Evolutionary conservation across 1,139 yeast genomes (phyloP), one percentile per base, ranked within the genome.

Genomic region (Taiozyma onychis): DNA sequence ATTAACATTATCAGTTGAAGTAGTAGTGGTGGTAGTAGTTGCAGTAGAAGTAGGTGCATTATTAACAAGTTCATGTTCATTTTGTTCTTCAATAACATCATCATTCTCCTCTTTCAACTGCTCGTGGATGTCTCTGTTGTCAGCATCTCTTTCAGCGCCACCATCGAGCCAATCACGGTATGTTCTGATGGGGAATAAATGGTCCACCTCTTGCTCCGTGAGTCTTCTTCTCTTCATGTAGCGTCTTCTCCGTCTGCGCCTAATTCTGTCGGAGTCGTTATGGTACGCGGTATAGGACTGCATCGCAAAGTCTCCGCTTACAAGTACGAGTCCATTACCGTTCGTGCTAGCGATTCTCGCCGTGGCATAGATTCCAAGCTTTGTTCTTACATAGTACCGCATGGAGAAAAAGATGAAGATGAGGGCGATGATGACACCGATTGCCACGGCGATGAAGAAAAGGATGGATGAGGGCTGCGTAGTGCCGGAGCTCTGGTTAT

Each of bases 101-200:
- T 62, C 64, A 35, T 46, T 50, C 52, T 60, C 65, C 48, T 62
- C 62, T 48, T 61, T 62, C 47, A 62, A 47, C 47, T 54, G 50
- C 1, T 44, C 57, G 35, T 58, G 57, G 34, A 60, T 59, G n/a
- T 57, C 62, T 42, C 61, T 53, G 7, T 51, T 57, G 39, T 57
- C 53, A 3, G 59, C 59, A 41, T 59, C 66, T 39, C 58, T 59
- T 34, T 60, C 63, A 21, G 65, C 66, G 18, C 64, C 67, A 35
- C 84, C 85, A 54, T 77, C 71, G 41, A 80, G 64, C 88, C 88
- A 82, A 54, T 80, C 77, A 48, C 73, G 67, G 64, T 85, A 86
- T 3, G 84, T 74, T 58, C 79, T 77, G 35, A 72, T 68, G 1
- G 95, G 95, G 64, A 87, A 87, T 48, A 83, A 68, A 45, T 74